A percentile compares a stretch with the other conserved stretches of the same genome.
phyloP scores from a whole-genome alignment of 495 filamentous ascomycete genomes.

The Neurospora sp. region DNA sequence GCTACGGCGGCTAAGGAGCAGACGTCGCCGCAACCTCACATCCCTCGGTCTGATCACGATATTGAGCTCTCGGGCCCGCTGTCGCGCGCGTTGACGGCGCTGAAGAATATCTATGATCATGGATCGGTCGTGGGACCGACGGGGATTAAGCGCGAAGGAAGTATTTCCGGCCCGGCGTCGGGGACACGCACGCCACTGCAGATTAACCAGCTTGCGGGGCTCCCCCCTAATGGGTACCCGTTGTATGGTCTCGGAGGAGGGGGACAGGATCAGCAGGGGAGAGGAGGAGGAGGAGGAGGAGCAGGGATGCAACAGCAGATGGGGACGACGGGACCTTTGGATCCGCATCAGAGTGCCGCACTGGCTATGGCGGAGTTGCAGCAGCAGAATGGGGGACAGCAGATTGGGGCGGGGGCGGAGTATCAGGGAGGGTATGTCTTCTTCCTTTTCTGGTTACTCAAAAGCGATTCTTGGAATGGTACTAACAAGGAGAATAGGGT shows the following conservation, averaged over 20 bases:
- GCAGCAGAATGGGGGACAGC: conserved; percentile 34
- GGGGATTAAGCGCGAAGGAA: conserved; percentile 28
- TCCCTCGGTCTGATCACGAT: conserved; percentile 38
- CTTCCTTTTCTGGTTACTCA: not conserved
- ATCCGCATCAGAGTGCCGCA: conserved; percentile 44
- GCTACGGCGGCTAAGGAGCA: conserved; percentile 44
- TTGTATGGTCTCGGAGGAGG: not conserved
- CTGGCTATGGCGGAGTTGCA: conserved; percentile 47
- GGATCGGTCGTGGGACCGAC: conserved; percentile 33
- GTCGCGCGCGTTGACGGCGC: conserved; percentile 40
- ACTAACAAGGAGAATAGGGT: conserved; percentile 4
- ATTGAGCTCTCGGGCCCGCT: conserved; percentile 46
- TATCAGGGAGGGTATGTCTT: conserved; percentile 12
- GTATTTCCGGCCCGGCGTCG: conserved; percentile 20
- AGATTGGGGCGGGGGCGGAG: conserved; percentile 5
- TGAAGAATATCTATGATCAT: conserved; percentile 50
- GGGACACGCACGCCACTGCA: conserved; percentile 33
- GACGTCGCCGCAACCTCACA: conserved; percentile 34
- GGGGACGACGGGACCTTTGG: conserved; percentile 24
- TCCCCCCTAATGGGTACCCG: not conserved
- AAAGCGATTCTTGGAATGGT: not conserved
- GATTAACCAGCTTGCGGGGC: conserved; percentile 3
- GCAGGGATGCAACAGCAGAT: not conserved
- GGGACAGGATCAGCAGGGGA: conserved; percentile 3
- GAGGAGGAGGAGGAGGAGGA: not conserved